A percentile compares a stretch with the other conserved stretches of the same genome.
These are phyloP conservation scores for Gentiana macrophylla DNA, from an alignment of 257 asterid genomes.

Conservation along the genomic window DNA sequence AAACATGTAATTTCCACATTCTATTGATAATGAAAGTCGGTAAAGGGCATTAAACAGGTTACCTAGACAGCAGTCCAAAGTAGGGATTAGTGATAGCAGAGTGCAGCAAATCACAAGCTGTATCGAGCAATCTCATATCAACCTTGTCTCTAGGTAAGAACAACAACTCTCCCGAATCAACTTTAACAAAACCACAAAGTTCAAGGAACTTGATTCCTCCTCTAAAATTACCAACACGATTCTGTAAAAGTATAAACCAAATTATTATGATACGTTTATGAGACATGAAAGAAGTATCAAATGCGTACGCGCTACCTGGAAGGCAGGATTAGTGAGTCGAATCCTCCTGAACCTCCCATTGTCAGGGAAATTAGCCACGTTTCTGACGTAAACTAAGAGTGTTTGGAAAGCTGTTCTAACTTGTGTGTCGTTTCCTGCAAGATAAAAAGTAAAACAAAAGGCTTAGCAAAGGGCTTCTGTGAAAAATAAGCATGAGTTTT, in stretches of 20 bases:
- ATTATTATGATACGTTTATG: background rate
- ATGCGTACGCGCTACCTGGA: conserved; percentile 36
- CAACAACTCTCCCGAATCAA: conserved; percentile 35
- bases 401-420: conserved; percentile 43
- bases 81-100: conserved; percentile 58
- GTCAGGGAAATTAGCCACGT: conserved; percentile 41
- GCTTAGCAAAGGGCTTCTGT: background rate
- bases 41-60: background rate
- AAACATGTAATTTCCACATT: too few relatives aligned
- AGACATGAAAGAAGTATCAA: background rate
- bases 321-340: conserved; percentile 57
- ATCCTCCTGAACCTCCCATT: conserved; percentile 66
- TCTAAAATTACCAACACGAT: conserved; percentile 46
- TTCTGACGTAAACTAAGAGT: conserved; percentile 50
- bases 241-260: conserved; percentile 25
- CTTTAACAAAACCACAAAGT: conserved; percentile 61
- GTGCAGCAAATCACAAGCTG: conserved; percentile 39
- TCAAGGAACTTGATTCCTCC: conserved; percentile 58
- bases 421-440: conserved; percentile 29
- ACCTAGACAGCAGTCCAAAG: conserved; percentile 53
- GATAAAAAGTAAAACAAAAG: background rate
- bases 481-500: background rate
- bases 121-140: conserved; percentile 24
- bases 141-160: conserved; percentile 35
- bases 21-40: too few relatives aligned